Evolutionary conservation across 2,329 filamentous ascomycete species (phyloP).

Genomic region (Beauveria pseudobassiana): DNA sequence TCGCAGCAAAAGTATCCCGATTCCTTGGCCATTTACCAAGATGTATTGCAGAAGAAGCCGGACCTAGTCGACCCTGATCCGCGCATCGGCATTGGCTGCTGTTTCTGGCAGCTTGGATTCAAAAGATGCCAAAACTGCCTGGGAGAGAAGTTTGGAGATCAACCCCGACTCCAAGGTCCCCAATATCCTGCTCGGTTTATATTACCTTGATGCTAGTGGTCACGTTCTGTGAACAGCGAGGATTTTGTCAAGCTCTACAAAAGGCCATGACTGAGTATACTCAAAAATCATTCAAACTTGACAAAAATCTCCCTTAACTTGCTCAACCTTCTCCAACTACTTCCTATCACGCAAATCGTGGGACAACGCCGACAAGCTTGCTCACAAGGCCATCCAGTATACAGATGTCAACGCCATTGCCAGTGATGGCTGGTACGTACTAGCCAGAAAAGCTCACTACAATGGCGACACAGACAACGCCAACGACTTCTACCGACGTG

Average conservation of each 20-base stretch:
- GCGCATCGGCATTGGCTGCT: slow-evolving; percentile 91
- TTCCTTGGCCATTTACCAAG: slow-evolving; percentile 77
- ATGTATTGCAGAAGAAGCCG: slow-evolving; percentile 77
- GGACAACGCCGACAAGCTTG: slow-evolving; percentile 74
- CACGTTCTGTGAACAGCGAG: slow-evolving; percentile 73
- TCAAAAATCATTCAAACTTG: slow-evolving; percentile 86
- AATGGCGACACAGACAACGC: slow-evolving; percentile 67
- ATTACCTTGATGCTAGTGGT: slow-evolving; percentile 80
- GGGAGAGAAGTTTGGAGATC: slow-evolving; percentile 80
- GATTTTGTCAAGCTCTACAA: slow-evolving; percentile 82
- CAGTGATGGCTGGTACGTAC: slow-evolving; percentile 94
- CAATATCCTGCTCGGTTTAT: slow-evolving; percentile 82
- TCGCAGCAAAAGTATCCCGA: slow-evolving; percentile 82
- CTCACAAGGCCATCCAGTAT: slow-evolving; percentile 87
- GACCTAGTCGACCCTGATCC: slow-evolving; percentile 88
- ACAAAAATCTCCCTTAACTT: slow-evolving; percentile 84
- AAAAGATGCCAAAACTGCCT: slow-evolving; percentile 88
- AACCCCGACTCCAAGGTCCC: slow-evolving; percentile 79
- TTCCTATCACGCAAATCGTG: slow-evolving; percentile 79
- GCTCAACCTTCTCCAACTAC: slow-evolving; percentile 82
- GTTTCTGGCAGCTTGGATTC: slow-evolving; percentile 92
- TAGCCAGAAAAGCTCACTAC: slow-evolving; percentile 87
- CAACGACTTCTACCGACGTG: slow-evolving; percentile 77
- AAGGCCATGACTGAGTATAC: slow-evolving; percentile 93
- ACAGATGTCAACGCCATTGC: slow-evolving; percentile 96